phyloP scores from a whole-genome alignment of 495 filamentous ascomycete genomes.

The Lasiosphaeriaceae sp. region DNA sequence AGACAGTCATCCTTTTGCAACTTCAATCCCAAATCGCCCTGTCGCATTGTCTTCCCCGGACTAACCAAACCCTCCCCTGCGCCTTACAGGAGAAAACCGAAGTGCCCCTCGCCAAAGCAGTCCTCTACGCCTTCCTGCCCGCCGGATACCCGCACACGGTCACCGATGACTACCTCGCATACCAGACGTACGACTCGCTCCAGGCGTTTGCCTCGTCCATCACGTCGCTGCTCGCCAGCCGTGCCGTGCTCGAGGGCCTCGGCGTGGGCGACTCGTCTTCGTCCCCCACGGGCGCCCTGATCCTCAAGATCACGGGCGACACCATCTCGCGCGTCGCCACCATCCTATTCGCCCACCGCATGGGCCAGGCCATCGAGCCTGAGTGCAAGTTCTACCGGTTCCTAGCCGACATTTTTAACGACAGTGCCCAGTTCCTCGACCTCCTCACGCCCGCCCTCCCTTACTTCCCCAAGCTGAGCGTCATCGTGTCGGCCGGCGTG shows the following conservation, averaged over 20 bases:
- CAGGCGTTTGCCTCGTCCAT: constrained; percentile 96
- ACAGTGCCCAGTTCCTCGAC: constrained; percentile 84
- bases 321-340: constrained; percentile 80
- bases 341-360: constrained; percentile 81
- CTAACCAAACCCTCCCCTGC: neutral
- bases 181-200: constrained; percentile 70
- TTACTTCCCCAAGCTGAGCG: constrained; percentile 57
- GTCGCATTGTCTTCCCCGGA: neutral
- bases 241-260: constrained; percentile 87
- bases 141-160: constrained; percentile 90
- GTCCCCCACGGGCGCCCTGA: constrained; percentile 79
- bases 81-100: constrained; percentile 25
- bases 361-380: constrained; percentile 84
- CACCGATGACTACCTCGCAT: constrained; percentile 82
- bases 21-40: neutral
- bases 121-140: constrained; percentile 81
- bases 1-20: neutral
- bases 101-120: constrained; percentile 26
- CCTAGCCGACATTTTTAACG: constrained; percentile 88
- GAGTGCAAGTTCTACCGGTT: constrained; percentile 95
- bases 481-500: constrained; percentile 73
- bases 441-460: constrained; percentile 80
- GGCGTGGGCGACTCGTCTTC: constrained; percentile 86
- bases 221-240: constrained; percentile 77
- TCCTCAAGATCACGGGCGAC: constrained; percentile 84